Base-by-base conservation (phyloP, 2,329 filamentous ascomycete genomes). In the Fusarium redolens region DNA sequence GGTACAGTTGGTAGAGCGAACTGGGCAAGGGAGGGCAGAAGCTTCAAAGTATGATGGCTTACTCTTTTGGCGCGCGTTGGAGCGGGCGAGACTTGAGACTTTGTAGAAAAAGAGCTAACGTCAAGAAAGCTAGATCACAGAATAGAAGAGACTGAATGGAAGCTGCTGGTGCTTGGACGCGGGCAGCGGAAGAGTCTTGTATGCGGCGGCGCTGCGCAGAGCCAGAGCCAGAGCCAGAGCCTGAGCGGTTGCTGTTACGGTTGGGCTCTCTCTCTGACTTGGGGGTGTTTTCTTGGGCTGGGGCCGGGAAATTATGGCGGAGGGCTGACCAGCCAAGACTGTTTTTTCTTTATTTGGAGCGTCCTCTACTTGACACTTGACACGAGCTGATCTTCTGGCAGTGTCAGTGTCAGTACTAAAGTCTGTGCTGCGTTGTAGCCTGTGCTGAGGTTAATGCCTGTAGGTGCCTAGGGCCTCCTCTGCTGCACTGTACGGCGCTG, bases 251-350 rank as follows among this genome's bases (percentile, higher is more conserved):
- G 52, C 25, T 43, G 31, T 38, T 59, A 31, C 33, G 41, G 31
- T 74, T 66, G 63, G 61, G 50, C 63, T 58, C 48, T 50, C 15
- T 40, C 18, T 50, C 20, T 22, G 48, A 25, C 30, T 48, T 44
- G 72, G 61, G 73, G 60, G 38, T 22, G 33, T 40, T 61, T 68
- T 66, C 72, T 73, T 72, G 64, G 69, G 74, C 65, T 73, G 70
- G 69, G 72, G 69, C 67, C 75, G 75, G 75, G 75, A 77, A 76
- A 77, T 77, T 77, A 77, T 77, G 75, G 64, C 69, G 71, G 73
- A 77, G 74, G 69, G 65, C 57, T 60, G 30, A 40, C 52, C 66
- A 75, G 73, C 67, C 74, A 76, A 76, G 71, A 74, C 47, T 61
- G 47, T 61, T 69, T 68, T 66, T 74, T 70, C 66, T 77, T 77